Conservation (phyloP, 306 rosid genomes). For the Carpinus fangiana region DNA sequence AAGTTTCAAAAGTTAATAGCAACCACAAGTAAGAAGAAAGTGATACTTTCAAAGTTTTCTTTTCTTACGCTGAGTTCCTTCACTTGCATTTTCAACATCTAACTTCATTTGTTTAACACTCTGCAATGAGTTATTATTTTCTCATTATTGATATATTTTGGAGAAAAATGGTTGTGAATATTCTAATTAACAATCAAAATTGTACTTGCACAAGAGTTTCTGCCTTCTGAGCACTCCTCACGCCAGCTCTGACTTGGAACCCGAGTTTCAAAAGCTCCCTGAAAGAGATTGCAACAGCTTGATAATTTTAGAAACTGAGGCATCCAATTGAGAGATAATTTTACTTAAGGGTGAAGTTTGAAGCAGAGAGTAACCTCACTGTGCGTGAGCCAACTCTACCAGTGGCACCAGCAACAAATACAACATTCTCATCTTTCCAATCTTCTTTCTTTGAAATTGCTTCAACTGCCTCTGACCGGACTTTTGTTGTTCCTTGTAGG, state of each 20-base stretch:
- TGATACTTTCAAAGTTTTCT: conserved; percentile 32
- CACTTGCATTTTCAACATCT: conserved; percentile 43
- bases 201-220: conserved; percentile 63
- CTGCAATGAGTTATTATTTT: conserved; percentile 46
- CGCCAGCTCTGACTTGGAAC: conserved; percentile 87
- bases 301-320: conserved; percentile 20
- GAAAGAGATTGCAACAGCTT: conserved; percentile 30
- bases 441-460: conserved; percentile 43
- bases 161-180: conserved; percentile 15
- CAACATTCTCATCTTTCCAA: conserved; percentile 65
- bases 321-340: conserved; percentile 8
- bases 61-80: conserved; percentile 59
- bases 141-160: conserved; percentile 26
- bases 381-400: conserved; percentile 95
- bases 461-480: conserved; percentile 38
- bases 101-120: conserved; percentile 72
- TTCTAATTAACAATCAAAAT: conserved; percentile 21
- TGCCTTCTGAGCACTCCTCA: conserved; percentile 72
- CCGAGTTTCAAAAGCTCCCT: conserved; percentile 99
- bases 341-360: conserved; percentile 8
- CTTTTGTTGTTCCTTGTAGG: conserved; percentile 50
- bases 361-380: conserved; percentile 62
- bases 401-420: conserved; percentile 98
- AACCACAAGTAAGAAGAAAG: conserved; percentile 20
- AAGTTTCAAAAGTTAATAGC: neutral